Evolutionary conservation across 441 rosid species (phyloP), one percentile per base, ranked within the genome.

Genomic region (Syzygium malaccense): DNA sequence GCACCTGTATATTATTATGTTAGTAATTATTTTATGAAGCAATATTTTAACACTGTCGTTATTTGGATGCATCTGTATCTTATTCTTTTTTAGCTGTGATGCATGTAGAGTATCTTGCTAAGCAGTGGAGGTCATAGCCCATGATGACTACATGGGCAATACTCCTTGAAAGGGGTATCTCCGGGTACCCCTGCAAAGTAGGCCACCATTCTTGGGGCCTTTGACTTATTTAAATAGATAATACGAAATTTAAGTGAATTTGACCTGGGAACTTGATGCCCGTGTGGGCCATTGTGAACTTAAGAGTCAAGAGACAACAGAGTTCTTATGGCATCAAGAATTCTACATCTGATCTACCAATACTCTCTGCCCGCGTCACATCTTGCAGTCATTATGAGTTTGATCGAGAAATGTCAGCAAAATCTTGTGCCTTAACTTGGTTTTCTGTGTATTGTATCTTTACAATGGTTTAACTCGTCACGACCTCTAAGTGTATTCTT

Each of bases 1-100:
- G 91, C 99, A 48, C 98, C 99, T 55, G 93, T 95, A 8, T 96
- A 94, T 91, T 96, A 94, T 86, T 96, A 96, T 92, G 99, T 96
- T 87, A 91, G 98, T 94, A 56, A 64, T 17, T 57, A 80, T 32
- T 26, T 90, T 78, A 23, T 9, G 53, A 58, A 41, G 86, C 41
- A 23, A 41, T 75, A 41, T 12, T 75, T 37, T 75, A 75, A 75
- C 83, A 23, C 26, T 41, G n/a, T 41, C n/a, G 11, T 68, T 68
- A 33, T 48, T 68, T 33, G 79, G 48, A 51, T 71, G 83, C 83
- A 75, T 75, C 51, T 37, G 83, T 37, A 23, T 41, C 83, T 75
- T 75, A 71, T 75, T 75, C 51, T 37, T 37, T 75, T 20, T 75
- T 23, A 20, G 48, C 51, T 75, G 83, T 75, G 51, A 75, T 75